These are phyloP conservation scores for Penicillium coprophilum DNA, from an alignment of 495 filamentous ascomycete genomes.

Conservation along the genomic window DNA sequence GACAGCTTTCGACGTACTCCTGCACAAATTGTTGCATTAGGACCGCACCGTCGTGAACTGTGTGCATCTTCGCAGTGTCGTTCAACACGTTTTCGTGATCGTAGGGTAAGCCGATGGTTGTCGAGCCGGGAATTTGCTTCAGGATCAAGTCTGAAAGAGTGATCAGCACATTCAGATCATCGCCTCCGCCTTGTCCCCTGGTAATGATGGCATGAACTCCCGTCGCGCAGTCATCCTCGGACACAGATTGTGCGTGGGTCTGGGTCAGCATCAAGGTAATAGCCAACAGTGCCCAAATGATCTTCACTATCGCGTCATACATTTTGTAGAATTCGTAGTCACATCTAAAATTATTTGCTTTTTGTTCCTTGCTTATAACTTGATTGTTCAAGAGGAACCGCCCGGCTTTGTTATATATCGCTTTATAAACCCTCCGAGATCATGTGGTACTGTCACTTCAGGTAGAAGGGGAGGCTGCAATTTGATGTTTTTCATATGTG, in stretches of 20 bases:
- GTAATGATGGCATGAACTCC: conserved; percentile 31
- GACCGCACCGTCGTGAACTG: conserved; percentile 20
- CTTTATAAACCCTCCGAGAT: conserved; percentile 3
- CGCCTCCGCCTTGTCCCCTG: conserved; percentile 28
- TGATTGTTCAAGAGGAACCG: background rate
- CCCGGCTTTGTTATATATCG: background rate
- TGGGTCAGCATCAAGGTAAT: background rate
- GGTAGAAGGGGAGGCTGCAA: background rate
- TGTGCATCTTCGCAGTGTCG: conserved; percentile 14
- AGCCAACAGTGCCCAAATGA: conserved; percentile 10
- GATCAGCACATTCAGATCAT: conserved; percentile 32
- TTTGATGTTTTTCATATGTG: background rate
- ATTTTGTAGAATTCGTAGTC: background rate
- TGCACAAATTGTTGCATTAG: conserved; percentile 30
- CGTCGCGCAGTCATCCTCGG: conserved; percentile 23
- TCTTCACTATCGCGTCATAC: conserved; percentile 19
- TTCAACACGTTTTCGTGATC: conserved; percentile 16
- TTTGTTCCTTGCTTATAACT: background rate
- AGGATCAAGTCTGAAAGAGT: conserved; percentile 27
- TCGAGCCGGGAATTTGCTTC: conserved; percentile 28
- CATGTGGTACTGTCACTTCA: conserved; percentile 3
- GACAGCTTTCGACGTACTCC: conserved; percentile 25
- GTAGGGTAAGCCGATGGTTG: conserved; percentile 27
- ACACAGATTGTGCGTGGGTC: conserved; percentile 16
- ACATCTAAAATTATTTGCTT: background rate